Evolutionary conservation across 768 basidiomycete species (phyloP), one percentile per base, ranked within the genome.

Genomic region (Boletus patriciae): DNA sequence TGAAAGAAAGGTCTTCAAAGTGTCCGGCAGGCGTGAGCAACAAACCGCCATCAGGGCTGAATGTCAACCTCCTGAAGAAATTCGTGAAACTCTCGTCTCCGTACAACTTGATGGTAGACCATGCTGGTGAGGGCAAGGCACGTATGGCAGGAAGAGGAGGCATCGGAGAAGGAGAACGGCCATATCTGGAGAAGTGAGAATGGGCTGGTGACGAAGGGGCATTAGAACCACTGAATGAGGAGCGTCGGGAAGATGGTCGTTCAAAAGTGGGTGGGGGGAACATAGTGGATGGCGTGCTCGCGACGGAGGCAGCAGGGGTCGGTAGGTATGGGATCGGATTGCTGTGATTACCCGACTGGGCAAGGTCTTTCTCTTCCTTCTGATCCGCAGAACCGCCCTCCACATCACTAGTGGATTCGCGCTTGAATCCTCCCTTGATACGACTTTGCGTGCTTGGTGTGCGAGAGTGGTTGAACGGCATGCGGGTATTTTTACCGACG

Each of bases 11-110:
- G 70, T 98, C 96, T 69, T 98, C 95, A 65, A 97, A 98, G 68
- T 96, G 92, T 1, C 97, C 97, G 2, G 97, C 96, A 0, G 97
- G 97, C 0, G 97, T 98, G 62, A 98, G 77, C 44, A 99, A 80
- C 36, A 99, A 77, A 11, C 88, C 92, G 0, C 97, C 97, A 69
- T 99, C 97, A 2, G 96, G 92, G 52, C 92, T 94, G 74, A 98
- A 99, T 12, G 89, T 88, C 58, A 99, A 77, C 36, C 97, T 82
- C 29, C 97, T 78, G 80, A 98, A 99, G 77, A 98, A 99, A 64
- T 95, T 94, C 5, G 93, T 94, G 66, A 85, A 92, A 62, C 87
- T 91, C 71, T 98, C 95, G 71, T 98, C 96, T 45, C 95, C 94
- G 66, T 98, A 99, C 15, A 99, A 77, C 67, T 87, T 87, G 56